Evolutionary conservation across 2,329 filamentous ascomycete species (phyloP), one percentile per base, ranked within the genome.

Genomic region (Fusarium paranaense): DNA sequence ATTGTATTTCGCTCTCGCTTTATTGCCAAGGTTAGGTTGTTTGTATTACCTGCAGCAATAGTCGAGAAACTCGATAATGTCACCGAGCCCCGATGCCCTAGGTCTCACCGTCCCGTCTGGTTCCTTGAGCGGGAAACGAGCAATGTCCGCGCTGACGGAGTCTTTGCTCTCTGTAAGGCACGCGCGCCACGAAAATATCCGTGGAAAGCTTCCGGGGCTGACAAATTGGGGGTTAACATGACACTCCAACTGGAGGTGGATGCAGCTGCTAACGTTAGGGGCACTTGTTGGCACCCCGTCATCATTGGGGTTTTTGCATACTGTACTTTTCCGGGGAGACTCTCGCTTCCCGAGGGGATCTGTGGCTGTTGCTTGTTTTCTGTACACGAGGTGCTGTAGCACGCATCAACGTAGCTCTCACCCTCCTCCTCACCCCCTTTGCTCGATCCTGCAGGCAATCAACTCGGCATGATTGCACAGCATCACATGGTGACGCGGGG

Each of bases 151-250:
- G 47, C 54, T 57, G 52, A 57, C 52, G 14, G 30, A 47, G 20
- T 38, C 47, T 38, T 20, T n/a, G 20, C 42, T 59, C 20, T 40
- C 35, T 59, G 66, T 25, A 37, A 59, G 57, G 18, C 45, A 71
- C 52, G 8, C 40, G 58, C 67, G 58, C 57, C 57, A 60, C 57
- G 18, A 45, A 38, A 50, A 37, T 30, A 38, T 54, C 60, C 25
- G 25, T 35, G 42, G 33, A 33, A 64, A 57, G 32, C 47, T 37
- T 42, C 18, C 32, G 38, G 25, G 42, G 72, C 72, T 74, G 72
- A 74, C 72, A 74, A 74, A 75, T 74, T 70, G 32, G 52, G 9
- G 52, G 16, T 35, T 65, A 67, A 70, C 65, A 61, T 72, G 62
- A 64, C 68, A 56, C 62, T 54, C 56, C 40, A 74, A 66, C 33